A percentile compares a stretch with the other conserved stretches of the same genome.
phyloP scores from a whole-genome alignment of 306 rosid genomes.

The Glycine tomentella region DNA sequence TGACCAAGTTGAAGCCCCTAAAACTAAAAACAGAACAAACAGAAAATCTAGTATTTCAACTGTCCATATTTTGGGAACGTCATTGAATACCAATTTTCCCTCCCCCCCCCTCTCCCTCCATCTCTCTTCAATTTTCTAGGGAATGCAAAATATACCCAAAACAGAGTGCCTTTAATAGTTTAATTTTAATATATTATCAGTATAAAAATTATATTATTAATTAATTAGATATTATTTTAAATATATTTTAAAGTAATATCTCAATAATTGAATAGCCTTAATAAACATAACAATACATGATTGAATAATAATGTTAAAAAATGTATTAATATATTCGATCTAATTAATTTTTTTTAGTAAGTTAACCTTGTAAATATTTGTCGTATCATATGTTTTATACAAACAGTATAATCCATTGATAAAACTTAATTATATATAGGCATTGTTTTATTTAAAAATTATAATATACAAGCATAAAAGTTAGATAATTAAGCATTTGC shows the following conservation, averaged over 20 bases:
- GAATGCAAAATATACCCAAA: background rate
- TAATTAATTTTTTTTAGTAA: background rate
- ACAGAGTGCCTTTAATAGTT: background rate
- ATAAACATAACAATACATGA: background rate
- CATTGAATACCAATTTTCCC: too few species aligned
- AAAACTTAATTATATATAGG: background rate
- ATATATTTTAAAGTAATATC: background rate
- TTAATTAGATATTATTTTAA: background rate
- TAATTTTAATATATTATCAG: background rate
- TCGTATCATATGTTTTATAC: background rate
- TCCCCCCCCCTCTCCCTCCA: too few species aligned
- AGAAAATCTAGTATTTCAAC: background rate
- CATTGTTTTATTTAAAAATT: background rate
- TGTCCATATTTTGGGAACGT: background rate
- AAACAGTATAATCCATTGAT: background rate
- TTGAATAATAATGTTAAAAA: background rate
- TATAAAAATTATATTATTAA: background rate
- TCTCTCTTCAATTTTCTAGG: background rate
- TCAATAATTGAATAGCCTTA: background rate
- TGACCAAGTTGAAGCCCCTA: background rate
- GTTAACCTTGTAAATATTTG: background rate
- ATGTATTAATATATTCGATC: background rate
- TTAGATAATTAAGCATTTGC: too few species aligned
- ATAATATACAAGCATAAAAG: too few species aligned
- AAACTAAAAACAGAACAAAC: background rate